phyloP scores from a whole-genome alignment of 768 basidiomycete genomes.

The Rhodotorula toruloides region DNA sequence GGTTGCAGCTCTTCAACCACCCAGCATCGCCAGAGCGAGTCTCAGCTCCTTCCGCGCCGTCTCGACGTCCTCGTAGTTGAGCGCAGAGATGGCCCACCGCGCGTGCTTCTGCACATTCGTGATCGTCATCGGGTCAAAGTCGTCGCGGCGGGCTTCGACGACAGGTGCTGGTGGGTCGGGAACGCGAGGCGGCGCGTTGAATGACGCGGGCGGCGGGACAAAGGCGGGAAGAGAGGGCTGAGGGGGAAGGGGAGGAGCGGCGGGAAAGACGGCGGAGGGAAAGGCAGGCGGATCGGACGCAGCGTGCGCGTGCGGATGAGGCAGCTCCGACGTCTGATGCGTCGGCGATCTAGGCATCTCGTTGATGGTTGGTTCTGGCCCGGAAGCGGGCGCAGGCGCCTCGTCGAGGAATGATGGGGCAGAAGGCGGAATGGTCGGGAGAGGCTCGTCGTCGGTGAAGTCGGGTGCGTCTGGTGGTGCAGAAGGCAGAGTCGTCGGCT shows the following conservation, averaged over 20 bases:
- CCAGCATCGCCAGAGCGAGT: slow-evolving; percentile 58
- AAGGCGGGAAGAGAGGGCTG: slow-evolving; percentile 1
- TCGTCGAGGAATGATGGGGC: slow-evolving; percentile 26
- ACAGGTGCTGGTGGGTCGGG: slow-evolving; percentile 2
- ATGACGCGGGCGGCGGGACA: slow-evolving; percentile 1
- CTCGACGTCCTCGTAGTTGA: slow-evolving; percentile 89
- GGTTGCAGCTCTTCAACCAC: slow-evolving; percentile 16
- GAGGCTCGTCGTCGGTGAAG: slow-evolving; percentile 28
- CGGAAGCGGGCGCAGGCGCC: neutral
- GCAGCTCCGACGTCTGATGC: slow-evolving; percentile 38
- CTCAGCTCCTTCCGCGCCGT: slow-evolving; percentile 78
- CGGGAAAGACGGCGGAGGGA: slow-evolving; percentile 35
- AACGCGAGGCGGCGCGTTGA: slow-evolving; percentile 10
- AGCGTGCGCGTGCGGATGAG: slow-evolving; percentile 35
- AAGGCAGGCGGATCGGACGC: slow-evolving; percentile 28
- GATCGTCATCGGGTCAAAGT: slow-evolving; percentile 53
- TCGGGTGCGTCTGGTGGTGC: slow-evolving; percentile 25
- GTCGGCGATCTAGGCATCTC: slow-evolving; percentile 30
- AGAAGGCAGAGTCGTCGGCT: slow-evolving; percentile 27
- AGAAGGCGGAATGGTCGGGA: slow-evolving; percentile 8
- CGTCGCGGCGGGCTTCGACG: neutral
- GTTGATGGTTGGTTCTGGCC: slow-evolving; percentile 45
- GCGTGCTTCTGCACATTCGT: slow-evolving; percentile 84
- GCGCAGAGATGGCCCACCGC: slow-evolving; percentile 83
- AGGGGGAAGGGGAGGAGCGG: slow-evolving; percentile 18